Percentiles rank a stretch among this genome's conserved stretches.
Evolutionary conservation across 768 basidiomycete genomes (phyloP).

Genomic region (Nidularia sp.): DNA sequence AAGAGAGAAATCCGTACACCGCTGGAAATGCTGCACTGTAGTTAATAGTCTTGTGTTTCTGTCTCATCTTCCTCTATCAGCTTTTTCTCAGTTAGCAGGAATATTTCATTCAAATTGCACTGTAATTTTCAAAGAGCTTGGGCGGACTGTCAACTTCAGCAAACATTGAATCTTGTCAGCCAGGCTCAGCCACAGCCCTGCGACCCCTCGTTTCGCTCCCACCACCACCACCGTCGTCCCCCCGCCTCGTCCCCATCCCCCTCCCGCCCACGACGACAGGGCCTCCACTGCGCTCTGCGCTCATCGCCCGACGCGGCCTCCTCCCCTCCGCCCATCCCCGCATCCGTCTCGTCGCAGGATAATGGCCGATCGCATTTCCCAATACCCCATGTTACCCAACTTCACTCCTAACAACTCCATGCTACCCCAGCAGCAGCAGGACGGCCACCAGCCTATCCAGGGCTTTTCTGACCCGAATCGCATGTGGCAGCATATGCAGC

Average conservation of each 20-base stretch:
- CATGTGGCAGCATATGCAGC: conserved; percentile 58
- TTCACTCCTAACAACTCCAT: conserved; percentile 41
- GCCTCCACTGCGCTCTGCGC: too few relatives aligned
- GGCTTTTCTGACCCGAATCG: conserved; percentile 47
- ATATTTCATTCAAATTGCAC: neutral
- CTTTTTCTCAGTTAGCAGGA: neutral
- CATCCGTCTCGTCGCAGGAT: conserved; percentile 13
- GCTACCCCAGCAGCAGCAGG: conserved; percentile 41
- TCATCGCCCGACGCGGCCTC: conserved; percentile 2
- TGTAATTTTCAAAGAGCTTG: neutral
- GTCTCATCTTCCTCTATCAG: neutral
- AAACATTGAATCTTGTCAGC: conserved; percentile 43
- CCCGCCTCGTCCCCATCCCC: conserved; percentile 16
- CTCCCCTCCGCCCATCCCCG: conserved; percentile 18
- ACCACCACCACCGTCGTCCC: conserved; percentile 44
- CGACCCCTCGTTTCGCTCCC: conserved; percentile 52
- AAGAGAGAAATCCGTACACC: neutral
- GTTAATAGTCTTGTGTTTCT: neutral
- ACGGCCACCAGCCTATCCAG: conserved; percentile 39
- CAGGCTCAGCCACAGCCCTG: conserved; percentile 29
- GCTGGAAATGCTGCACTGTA: neutral
- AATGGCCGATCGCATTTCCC: conserved; percentile 61
- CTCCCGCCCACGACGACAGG: conserved; percentile 8
- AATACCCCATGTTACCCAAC: conserved; percentile 52
- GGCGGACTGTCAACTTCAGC: conserved; percentile 31